These are phyloP conservation scores for Verticillium longisporum DNA, from an alignment of 2,329 filamentous ascomycete genomes.

Conservation along the genomic window DNA sequence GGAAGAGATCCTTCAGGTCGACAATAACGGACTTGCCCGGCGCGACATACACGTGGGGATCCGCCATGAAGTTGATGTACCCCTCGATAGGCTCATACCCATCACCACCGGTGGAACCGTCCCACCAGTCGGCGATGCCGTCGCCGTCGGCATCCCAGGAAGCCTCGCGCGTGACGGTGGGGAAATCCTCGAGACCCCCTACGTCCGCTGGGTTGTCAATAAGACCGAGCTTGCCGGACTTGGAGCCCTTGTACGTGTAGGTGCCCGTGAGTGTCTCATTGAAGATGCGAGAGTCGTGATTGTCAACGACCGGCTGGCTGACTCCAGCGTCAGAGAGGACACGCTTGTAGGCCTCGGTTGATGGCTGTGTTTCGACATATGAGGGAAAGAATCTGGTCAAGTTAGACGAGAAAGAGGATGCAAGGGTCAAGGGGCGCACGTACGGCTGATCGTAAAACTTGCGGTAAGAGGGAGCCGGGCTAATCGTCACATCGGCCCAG, in stretches of 20 bases:
- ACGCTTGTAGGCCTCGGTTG: constrained; percentile 25
- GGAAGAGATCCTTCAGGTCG: constrained; percentile 16
- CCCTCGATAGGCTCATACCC: constrained; percentile 14
- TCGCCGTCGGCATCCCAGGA: constrained; percentile 24
- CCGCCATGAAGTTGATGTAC: constrained; percentile 3
- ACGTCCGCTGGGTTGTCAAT: constrained; percentile 24
- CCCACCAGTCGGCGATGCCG: constrained; percentile 18
- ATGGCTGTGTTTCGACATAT: constrained; percentile 19
- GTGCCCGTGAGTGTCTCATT: constrained; percentile 21
- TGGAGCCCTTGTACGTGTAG: constrained; percentile 20
- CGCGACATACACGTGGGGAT: constrained; percentile 20
- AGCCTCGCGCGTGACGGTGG: constrained; percentile 13
- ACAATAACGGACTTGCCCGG: constrained; percentile 16
- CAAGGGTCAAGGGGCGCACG: neutral
- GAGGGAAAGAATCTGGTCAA: constrained; percentile 19
- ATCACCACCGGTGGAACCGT: constrained; percentile 18
- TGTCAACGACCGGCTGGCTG: constrained; percentile 20
- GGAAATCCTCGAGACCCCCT: constrained; percentile 25
- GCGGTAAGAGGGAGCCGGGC: constrained; percentile 19
- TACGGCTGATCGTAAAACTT: constrained; percentile 15
- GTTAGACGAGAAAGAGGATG: neutral
- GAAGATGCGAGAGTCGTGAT: constrained; percentile 24
- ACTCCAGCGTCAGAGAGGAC: constrained; percentile 24
- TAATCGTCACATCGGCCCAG: constrained; percentile 20
- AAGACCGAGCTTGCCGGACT: constrained; percentile 20